Percentiles rank a stretch among this genome's conserved stretches.
These are phyloP conservation scores for Parastagonospora avenae DNA, from an alignment of 2,329 filamentous ascomycete genomes.

Conservation along the genomic window DNA sequence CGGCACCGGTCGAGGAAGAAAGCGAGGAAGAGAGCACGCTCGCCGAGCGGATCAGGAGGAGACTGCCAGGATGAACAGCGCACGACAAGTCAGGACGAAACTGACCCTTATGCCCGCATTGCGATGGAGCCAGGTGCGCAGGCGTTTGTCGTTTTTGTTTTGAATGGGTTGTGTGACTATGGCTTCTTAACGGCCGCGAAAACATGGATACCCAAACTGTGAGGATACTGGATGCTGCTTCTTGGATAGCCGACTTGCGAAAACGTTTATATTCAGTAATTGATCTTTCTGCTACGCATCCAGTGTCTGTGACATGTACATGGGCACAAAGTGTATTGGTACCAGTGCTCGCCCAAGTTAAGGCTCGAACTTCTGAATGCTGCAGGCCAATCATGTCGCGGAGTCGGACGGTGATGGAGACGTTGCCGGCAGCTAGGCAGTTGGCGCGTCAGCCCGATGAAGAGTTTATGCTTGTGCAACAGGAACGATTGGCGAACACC, in stretches of 20 bases:
- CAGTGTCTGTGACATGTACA: too few relatives aligned
- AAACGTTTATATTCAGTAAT: background rate
- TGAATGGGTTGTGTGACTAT: conserved; percentile 19
- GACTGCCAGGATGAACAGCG: conserved; percentile 18
- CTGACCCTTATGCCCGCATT: conserved; percentile 7
- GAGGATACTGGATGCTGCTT: conserved; percentile 6
- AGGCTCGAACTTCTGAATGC: background rate
- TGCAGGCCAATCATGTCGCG: conserved; percentile 14
- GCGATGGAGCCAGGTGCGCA: conserved; percentile 7
- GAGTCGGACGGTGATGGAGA: conserved; percentile 9
- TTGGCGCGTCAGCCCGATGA: conserved; percentile 2
- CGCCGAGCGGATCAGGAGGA: conserved; percentile 34
- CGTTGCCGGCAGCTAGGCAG: conserved; percentile 10
- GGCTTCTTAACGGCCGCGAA: conserved; percentile 26
- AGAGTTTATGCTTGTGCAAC: conserved; percentile 1
- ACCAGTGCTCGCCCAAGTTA: too few relatives aligned
- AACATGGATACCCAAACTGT: conserved; percentile 33
- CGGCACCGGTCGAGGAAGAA: conserved; percentile 70
- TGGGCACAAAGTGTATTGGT: too few relatives aligned
- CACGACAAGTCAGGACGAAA: background rate
- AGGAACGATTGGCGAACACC: conserved; percentile 1
- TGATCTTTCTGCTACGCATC: too few relatives aligned
- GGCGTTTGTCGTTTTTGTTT: conserved; percentile 4
- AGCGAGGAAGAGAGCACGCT: conserved; percentile 29
- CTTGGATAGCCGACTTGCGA: background rate